A percentile compares a stretch with the other conserved stretches of the same genome.
These are phyloP conservation scores for Dendrobium nobile DNA, from an alignment of 106 monocot genomes.

Conservation along the genomic window DNA sequence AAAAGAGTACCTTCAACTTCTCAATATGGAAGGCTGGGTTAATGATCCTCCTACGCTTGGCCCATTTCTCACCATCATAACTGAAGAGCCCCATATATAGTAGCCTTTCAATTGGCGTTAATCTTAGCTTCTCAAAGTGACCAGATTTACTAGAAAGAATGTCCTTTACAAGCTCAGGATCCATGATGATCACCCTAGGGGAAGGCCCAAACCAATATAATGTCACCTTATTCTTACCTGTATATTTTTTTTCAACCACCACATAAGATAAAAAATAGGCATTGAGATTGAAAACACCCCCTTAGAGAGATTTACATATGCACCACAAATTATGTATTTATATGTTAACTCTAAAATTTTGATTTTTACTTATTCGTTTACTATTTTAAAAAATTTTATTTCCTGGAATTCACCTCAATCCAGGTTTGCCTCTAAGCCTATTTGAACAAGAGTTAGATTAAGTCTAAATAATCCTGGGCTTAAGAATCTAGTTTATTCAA, in stretches of 20 bases:
- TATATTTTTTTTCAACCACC: neutral
- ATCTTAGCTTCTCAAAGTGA: constrained; percentile 36
- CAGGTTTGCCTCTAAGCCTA: too few species aligned
- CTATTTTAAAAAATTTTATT: neutral
- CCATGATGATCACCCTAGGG: constrained; percentile 48
- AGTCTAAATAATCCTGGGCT: too few species aligned
- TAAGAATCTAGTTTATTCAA: too few species aligned
- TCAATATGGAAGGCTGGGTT: constrained; percentile 83
- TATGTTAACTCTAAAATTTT: neutral
- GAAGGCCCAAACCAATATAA: constrained; percentile 52
- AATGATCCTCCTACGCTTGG: constrained; percentile 55
- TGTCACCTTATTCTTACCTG: constrained; percentile 51
- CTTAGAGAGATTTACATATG: too few species aligned
- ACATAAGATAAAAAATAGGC: too few species aligned
- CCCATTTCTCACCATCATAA: constrained; percentile 80
- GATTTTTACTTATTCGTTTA: neutral
- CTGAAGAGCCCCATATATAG: constrained; percentile 28
- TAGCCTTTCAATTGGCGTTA: constrained; percentile 7
- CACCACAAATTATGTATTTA: neutral
- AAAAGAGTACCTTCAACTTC: constrained; percentile 56
- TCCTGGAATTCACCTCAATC: too few species aligned
- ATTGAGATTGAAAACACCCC: too few species aligned
- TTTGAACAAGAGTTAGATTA: too few species aligned
- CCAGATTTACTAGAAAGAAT: constrained; percentile 54
- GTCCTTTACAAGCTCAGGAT: constrained; percentile 56